These are phyloP conservation scores for Stemphylium lycopersici DNA, from an alignment of 2,329 filamentous ascomycete species.

Conservation along the genomic window DNA sequence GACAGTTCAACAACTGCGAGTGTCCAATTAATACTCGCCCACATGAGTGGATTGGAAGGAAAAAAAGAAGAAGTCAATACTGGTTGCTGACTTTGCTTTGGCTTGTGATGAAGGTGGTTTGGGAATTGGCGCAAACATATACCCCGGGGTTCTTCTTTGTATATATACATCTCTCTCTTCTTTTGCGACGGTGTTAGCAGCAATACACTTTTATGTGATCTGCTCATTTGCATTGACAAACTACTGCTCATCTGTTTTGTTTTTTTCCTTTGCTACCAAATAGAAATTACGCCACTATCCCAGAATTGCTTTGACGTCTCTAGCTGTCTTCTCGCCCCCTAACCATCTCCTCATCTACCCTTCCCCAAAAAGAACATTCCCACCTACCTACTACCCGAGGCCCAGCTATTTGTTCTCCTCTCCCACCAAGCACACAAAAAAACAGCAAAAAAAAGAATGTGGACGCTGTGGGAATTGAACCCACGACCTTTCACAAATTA, in stretches of 20 bases:
- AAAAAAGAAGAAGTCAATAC: slow-evolving; percentile 7
- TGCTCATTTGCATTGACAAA: background rate
- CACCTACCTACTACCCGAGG: background rate
- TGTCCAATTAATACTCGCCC: no score
- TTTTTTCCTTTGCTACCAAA: no score
- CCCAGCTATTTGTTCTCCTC: background rate
- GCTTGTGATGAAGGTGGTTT: background rate
- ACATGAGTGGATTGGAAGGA: background rate
- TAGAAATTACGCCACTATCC: no score
- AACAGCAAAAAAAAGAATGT: slow-evolving; percentile 10
- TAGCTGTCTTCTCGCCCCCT: no score
- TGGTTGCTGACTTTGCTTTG: slow-evolving; percentile 10
- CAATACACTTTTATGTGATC: slow-evolving; percentile 3
- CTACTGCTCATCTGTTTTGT: no score
- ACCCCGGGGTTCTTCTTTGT: slow-evolving; percentile 17
- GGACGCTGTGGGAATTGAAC: slow-evolving; percentile 36
- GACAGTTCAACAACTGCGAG: background rate
- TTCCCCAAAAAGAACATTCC: no score
- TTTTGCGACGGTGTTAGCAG: background rate
- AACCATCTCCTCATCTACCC: no score
- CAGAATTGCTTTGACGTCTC: no score
- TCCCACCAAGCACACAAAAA: background rate
- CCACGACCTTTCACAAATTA: slow-evolving; percentile 31
- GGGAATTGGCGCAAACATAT: slow-evolving; percentile 6
- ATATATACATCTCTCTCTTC: slow-evolving; percentile 18